These are phyloP conservation scores for Dryadomyces sulphureus DNA, from an alignment of 2,329 filamentous ascomycete species.

Conservation along the genomic window DNA sequence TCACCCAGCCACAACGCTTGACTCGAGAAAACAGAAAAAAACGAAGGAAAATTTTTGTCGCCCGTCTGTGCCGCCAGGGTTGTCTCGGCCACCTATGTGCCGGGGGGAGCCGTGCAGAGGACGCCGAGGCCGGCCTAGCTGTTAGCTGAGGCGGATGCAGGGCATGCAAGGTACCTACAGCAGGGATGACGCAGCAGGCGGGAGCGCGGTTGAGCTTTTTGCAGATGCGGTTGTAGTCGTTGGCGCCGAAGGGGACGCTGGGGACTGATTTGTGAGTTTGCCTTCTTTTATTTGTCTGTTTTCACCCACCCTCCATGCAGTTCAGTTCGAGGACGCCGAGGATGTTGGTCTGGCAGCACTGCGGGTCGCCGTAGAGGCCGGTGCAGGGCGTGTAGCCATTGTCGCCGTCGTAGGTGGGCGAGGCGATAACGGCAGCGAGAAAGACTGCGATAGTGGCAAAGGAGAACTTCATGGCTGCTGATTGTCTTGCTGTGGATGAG, in stretches of 20 bases:
- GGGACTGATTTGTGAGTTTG: background rate
- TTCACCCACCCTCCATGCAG: background rate
- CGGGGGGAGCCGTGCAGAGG: background rate
- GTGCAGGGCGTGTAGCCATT: background rate
- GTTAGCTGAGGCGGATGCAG: too few relatives aligned
- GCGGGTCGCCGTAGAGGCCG: background rate
- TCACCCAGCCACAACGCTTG: too few relatives aligned
- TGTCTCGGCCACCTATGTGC: background rate
- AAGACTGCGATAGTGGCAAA: background rate
- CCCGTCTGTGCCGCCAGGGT: background rate
- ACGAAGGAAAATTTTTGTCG: background rate
- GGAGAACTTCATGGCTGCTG: background rate
- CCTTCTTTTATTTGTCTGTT: background rate
- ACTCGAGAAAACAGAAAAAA: background rate
- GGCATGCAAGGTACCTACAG: too few relatives aligned
- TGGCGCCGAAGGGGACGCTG: too few relatives aligned
- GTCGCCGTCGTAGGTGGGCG: background rate
- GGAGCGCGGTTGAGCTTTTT: background rate
- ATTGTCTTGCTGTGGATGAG: background rate
- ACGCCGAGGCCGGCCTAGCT: background rate
- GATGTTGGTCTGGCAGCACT: background rate
- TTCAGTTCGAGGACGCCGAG: background rate
- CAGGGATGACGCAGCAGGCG: background rate
- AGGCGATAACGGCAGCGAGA: background rate
- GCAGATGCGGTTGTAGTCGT: background rate